Evolutionary conservation across 352 stramenopile species (phyloP), one percentile per base, ranked within the genome.

Genomic region (Plasmopara halstedii): DNA sequence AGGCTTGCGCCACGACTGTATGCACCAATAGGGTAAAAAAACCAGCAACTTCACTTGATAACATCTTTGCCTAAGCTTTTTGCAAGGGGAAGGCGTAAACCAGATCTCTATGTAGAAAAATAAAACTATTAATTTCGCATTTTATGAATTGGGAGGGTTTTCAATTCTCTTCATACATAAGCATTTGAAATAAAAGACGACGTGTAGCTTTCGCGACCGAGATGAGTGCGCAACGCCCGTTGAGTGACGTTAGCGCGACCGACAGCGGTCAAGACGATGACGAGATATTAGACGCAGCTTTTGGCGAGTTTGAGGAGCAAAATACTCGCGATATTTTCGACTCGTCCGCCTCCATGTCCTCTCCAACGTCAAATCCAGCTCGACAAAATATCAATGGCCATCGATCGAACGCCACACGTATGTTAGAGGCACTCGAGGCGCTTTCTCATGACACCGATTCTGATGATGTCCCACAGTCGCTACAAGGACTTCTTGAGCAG

Each of bases 401-500:
- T 10, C 26, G 56, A 50, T 51, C 54, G n/a, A 73, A 58, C 19
- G 58, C 68, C 11, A 39, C 60, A 35, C 61, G 70, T 11, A 61
- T 85, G 51, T 36, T 85, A 2, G 70, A 83, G 37, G 70, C 70
- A 22, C 56, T 85, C 0, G 73, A 85, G 29, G 64, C 64, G 38
- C 64, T 85, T 2, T 68, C 66, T 1, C 52, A 63, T 1, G 70
- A 83, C 9, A 47, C 64, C 0, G 59, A 64, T 6, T 38, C 37
- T 8, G 46, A 51, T 1, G 42, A 46, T 8, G 64, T 77, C 9
- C 53, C 74, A 9, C 64, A 64, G 42, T 79, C 70, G 14, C 52
- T 84, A 3, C 64, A 61, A 0, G 70, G 64, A 18, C 42, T 73
- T 11, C 14, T 73, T 29, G 60, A 65, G 15, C 62, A 73, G 43